Evolutionary conservation across 1,284 basidiomycete species (phyloP), one percentile per base, ranked within the genome.

Genomic region (Ganoderma lingzhi): DNA sequence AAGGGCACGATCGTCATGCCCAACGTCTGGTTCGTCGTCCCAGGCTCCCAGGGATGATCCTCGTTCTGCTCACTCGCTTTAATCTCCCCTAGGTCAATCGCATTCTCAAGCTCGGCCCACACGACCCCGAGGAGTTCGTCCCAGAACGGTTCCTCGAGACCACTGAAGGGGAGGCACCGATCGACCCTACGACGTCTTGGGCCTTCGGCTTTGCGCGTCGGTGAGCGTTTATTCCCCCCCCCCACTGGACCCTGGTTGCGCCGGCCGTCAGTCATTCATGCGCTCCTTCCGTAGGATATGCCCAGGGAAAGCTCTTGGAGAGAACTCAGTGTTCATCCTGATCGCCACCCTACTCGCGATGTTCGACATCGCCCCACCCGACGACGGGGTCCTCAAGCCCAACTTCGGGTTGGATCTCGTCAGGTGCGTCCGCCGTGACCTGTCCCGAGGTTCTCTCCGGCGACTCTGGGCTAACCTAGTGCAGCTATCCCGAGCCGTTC

Each of bases 91-190:
- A 78, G 77, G 73, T 70, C 74, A 1, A 67, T 79, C 44, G 73
- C 78, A 19, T 71, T 76, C 58, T 74, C 74, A 68, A 71, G 41
- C 53, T 65, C 14, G 70, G 67, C 0, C 77, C 75, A 30, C 68
- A 73, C 44, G 74, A 79, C 59, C 75, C 77, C 2, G 39, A 66
- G 42, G 39, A 62, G 3, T 80, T 78, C 69, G 72, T 73, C 15
- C 78, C 78, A 0, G 78, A 78, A 37, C 67, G 78, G 1, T 78
- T 75, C 51, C 67, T 78, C 58, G 41, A 32, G 68, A 17, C 37
- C 1, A 51, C 48, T 14, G 39, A 14, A 28, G 68, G 62, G 2
- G 55, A 65, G 5, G 32, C 48, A 19, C 65, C 66, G 0, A 59
- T 71, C 19, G 73, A 76, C 62, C 71, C 69, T 2, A 59, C 37